Conservation (phyloP, 1,284 basidiomycete species). For the Albatrellus sp. region DNA sequence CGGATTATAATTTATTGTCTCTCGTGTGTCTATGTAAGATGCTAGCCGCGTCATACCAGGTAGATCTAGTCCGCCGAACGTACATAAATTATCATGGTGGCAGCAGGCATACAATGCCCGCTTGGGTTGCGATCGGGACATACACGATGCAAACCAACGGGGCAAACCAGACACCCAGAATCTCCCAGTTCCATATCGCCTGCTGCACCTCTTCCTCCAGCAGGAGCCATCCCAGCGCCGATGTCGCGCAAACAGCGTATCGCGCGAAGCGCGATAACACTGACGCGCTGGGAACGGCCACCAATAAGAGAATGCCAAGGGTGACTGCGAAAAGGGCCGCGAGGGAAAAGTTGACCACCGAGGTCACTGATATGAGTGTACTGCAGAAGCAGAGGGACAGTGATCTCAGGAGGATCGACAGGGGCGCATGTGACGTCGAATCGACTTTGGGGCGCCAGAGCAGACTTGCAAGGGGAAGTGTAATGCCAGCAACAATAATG, state of each 20-base stretch:
- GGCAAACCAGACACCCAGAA: conserved; percentile 63
- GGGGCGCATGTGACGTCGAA: conserved; percentile 21
- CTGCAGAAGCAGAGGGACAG: conserved; percentile 70
- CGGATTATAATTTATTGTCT: too few species aligned
- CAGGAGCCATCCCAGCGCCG: conserved; percentile 49
- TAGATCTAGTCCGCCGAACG: background rate
- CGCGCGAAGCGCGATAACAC: conserved; percentile 19
- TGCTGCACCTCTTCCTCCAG: conserved; percentile 29
- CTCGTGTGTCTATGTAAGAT: too few species aligned
- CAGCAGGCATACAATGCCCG: conserved; percentile 41
- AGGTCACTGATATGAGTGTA: conserved; percentile 71
- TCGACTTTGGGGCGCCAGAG: background rate
- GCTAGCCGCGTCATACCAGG: too few species aligned
- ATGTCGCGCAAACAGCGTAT: conserved; percentile 30
- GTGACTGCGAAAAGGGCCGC: conserved; percentile 55
- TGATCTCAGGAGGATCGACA: conserved; percentile 48
- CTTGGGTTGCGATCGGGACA: conserved; percentile 56
- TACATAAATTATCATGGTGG: conserved; percentile 9
- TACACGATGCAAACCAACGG: conserved; percentile 67
- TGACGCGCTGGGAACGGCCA: conserved; percentile 19
- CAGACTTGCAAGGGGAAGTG: conserved; percentile 16
- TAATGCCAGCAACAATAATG: background rate
- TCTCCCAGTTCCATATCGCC: conserved; percentile 59
- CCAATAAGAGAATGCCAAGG: conserved; percentile 47
- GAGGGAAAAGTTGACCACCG: conserved; percentile 84